Evolutionary conservation across 768 basidiomycete species (phyloP).

Genomic region (Pholiota molesta): DNA sequence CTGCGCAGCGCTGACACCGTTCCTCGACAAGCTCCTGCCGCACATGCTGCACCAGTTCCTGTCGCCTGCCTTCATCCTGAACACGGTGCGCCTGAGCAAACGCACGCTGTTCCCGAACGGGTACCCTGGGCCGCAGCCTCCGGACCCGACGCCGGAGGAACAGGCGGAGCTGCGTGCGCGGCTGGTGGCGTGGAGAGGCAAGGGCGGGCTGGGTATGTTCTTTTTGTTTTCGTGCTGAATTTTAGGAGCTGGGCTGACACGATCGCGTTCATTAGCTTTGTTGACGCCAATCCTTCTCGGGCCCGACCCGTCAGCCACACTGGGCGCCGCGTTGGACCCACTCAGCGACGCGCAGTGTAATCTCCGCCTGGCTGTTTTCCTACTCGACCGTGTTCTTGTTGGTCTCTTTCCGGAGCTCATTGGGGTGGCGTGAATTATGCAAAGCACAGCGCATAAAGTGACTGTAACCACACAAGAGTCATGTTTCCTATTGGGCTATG

Average conservation of each 20-base stretch:
- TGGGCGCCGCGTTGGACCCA: constrained; percentile 61
- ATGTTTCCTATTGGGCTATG: no score
- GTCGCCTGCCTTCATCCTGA: constrained; percentile 55
- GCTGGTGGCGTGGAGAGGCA: constrained; percentile 41
- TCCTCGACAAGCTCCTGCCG: constrained; percentile 74
- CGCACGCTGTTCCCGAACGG: constrained; percentile 86
- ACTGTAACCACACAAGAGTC: no score
- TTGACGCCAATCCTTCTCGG: constrained; percentile 59
- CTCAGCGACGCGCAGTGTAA: constrained; percentile 73
- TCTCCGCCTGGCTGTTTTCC: constrained; percentile 70
- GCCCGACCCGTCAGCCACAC: constrained; percentile 46
- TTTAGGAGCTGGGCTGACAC: no score
- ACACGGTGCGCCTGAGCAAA: constrained; percentile 58
- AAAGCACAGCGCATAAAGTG: no score
- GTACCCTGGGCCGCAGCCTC: constrained; percentile 74
- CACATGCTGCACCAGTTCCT: constrained; percentile 62
- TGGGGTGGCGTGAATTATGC: neutral
- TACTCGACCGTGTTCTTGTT: constrained; percentile 75
- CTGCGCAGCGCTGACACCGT: constrained; percentile 48
- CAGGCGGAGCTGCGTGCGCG: constrained; percentile 58
- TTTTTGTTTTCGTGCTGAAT: neutral
- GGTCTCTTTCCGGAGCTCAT: constrained; percentile 79
- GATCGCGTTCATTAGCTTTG: constrained; percentile 32
- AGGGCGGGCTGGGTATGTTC: constrained; percentile 37
- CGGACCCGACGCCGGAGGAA: constrained; percentile 80